Conservation (phyloP, 495 filamentous ascomycete species). For the Penicillium herquei region DNA sequence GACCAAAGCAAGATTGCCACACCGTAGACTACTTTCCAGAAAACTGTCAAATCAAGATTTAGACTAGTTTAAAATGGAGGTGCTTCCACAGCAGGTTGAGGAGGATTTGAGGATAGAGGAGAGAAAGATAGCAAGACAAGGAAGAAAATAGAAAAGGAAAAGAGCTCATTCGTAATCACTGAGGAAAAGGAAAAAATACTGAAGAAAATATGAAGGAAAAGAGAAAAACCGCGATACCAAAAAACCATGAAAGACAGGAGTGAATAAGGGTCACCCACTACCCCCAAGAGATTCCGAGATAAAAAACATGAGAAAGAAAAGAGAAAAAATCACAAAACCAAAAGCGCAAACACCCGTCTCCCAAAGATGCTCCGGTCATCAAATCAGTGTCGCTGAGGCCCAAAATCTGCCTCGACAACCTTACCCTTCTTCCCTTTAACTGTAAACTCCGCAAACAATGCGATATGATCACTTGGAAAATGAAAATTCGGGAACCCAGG, state of each 20-base stretch:
- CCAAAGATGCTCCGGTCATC: conserved; percentile 38
- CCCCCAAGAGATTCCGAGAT: conserved; percentile 45
- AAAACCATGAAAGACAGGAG: conserved; percentile 21
- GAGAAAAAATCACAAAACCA: conserved; percentile 26
- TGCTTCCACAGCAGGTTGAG: conserved; percentile 5
- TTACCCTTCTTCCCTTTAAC: conserved; percentile 90
- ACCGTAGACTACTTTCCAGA: conserved; percentile 26
- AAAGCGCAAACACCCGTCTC: conserved; percentile 46
- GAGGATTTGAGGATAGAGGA: conserved; percentile 14
- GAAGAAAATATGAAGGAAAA: conserved; percentile 17
- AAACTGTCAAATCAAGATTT: conserved; percentile 6
- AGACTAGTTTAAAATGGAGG: conserved; percentile 2
- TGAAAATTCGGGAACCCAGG: conserved; percentile 97
- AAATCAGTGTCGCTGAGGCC: conserved; percentile 53
- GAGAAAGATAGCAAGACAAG: conserved; percentile 18
- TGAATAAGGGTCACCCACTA: conserved; percentile 25
- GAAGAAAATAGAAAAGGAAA: conserved; percentile 8
- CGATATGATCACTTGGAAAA: conserved; percentile 95
- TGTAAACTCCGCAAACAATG: conserved; percentile 86
- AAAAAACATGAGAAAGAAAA: conserved; percentile 22
- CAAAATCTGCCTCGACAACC: conserved; percentile 62
- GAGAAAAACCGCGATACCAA: conserved; percentile 6
- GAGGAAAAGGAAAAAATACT: conserved; percentile 18
- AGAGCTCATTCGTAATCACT: conserved; percentile 17
- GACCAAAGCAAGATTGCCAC: conserved; percentile 16